Evolutionary conservation across 108 stramenopile genomes (phyloP).

Genomic region (Aurantiochytrium sp.): DNA sequence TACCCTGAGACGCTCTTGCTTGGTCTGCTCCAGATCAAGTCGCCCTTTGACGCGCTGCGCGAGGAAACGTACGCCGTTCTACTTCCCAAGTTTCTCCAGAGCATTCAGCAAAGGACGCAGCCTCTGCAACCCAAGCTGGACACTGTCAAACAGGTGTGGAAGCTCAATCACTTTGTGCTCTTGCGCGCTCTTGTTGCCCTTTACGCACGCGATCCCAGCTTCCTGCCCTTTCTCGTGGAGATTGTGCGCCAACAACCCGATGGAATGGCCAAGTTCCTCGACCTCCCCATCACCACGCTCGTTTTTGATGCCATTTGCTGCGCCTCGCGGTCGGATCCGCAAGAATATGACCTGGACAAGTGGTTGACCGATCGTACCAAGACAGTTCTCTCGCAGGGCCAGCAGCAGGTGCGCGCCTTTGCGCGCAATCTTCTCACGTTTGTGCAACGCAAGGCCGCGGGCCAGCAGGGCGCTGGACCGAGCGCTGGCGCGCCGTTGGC

Average conservation of each 20-base stretch:
- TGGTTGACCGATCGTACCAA: background rate
- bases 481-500: background rate
- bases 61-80: constrained; percentile 3
- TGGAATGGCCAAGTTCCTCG: background rate
- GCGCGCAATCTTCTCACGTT: background rate
- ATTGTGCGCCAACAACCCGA: background rate
- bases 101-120: background rate
- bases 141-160: background rate
- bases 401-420: background rate
- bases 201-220: background rate
- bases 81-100: background rate
- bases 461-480: background rate
- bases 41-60: constrained; percentile 9
- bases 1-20: background rate
- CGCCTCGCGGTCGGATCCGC: background rate
- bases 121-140: background rate
- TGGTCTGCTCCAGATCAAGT: background rate
- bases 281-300: background rate
- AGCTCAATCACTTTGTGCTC: background rate
- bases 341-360: background rate
- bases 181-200: background rate
- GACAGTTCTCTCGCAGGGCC: background rate
- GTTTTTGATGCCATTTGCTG: background rate
- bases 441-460: background rate
- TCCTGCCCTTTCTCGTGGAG: background rate